Base-by-base conservation (phyloP, 805 yeast genomes). In the Komagataella pastoris region DNA sequence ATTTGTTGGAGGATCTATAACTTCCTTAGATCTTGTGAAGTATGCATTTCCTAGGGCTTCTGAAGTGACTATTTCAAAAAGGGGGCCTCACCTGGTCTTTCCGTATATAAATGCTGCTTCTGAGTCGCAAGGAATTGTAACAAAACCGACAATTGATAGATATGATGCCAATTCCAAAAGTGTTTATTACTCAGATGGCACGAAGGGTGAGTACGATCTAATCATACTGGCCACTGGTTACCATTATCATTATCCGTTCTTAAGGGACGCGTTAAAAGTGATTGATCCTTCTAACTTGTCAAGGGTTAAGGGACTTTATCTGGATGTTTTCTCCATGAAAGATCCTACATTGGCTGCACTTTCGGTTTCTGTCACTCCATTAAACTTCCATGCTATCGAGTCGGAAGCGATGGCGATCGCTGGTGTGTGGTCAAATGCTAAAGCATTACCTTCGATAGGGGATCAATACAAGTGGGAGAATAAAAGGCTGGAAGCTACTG, bases 261-360 rank as follows among this genome's bases (percentile, higher is more conserved):
- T 52, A 21, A 43, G 46, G 12, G 49, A 24, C 14, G 44, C 44
- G 12, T 24, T 47, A 2, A 18, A 47, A 19, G 47, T 47, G 47
- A 24, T 17, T 18, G 54, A 58, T 17, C 45, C 59, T n/a, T 47
- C 49, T 18, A 57, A 64, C 48, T 70, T 70, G 2, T 51, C 44
- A 19, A 58, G 58, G 45, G 59, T 68, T 7, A 61, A 61, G n/a
- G 59, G 61, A 5, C 49, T 63, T 14, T 70, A 67, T 57, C 63
- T 66, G 52, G 73, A 70, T 53, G 58, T 68, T 12, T 64, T 70
- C 47, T 62, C 64, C 49, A 56, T 59, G 47, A 50, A 59, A 23
- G 70, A 70, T 54, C 71, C 72, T 2, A 62, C 65, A 44, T 54
- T 70, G 40, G 58, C 64, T 2, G 61, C 69, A 24, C 53, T 66